Evolutionary conservation across 495 filamentous ascomycete genomes (phyloP).

Genomic region (Neurospora terricola): DNA sequence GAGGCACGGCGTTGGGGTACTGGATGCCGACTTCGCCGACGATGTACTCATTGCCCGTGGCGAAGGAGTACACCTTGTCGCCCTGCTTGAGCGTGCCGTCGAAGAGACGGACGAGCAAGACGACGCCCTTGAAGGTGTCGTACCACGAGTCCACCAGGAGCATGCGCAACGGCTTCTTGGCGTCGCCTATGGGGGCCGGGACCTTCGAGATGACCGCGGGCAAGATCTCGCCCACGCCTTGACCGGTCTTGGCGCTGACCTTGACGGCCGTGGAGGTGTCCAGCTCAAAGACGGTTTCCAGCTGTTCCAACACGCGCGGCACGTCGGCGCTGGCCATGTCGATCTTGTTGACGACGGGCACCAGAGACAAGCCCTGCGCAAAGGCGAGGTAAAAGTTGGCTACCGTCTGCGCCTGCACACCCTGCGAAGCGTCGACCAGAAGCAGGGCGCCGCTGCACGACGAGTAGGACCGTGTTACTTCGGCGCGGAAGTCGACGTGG

Average conservation of each 20-base stretch:
- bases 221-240: slow-evolving; percentile 70
- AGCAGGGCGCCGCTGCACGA: slow-evolving; percentile 89
- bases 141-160: slow-evolving; percentile 97
- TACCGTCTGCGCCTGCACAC: slow-evolving; percentile 88
- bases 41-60: slow-evolving; percentile 74
- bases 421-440: slow-evolving; percentile 88
- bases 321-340: slow-evolving; percentile 84
- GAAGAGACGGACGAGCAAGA: slow-evolving; percentile 84
- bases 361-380: slow-evolving; percentile 72
- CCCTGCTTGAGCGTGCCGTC: slow-evolving; percentile 77
- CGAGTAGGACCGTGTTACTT: slow-evolving; percentile 90
- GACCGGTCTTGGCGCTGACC: slow-evolving; percentile 88
- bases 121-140: slow-evolving; percentile 86
- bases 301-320: slow-evolving; percentile 72
- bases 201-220: slow-evolving; percentile 79
- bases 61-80: slow-evolving; percentile 74
- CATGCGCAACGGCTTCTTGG: slow-evolving; percentile 61
- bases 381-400: slow-evolving; percentile 98
- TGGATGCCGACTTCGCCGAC: slow-evolving; percentile 97
- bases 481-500: slow-evolving; percentile 88
- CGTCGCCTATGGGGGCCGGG: slow-evolving; percentile 68
- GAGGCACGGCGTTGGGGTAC: slow-evolving; percentile 81
- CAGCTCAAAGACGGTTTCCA: slow-evolving; percentile 76
- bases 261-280: slow-evolving; percentile 70
- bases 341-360: slow-evolving; percentile 94